Percentiles rank a stretch among this genome's conserved stretches.
phyloP scores from a whole-genome alignment of 768 basidiomycete species.

The Baorangia bicolor region DNA sequence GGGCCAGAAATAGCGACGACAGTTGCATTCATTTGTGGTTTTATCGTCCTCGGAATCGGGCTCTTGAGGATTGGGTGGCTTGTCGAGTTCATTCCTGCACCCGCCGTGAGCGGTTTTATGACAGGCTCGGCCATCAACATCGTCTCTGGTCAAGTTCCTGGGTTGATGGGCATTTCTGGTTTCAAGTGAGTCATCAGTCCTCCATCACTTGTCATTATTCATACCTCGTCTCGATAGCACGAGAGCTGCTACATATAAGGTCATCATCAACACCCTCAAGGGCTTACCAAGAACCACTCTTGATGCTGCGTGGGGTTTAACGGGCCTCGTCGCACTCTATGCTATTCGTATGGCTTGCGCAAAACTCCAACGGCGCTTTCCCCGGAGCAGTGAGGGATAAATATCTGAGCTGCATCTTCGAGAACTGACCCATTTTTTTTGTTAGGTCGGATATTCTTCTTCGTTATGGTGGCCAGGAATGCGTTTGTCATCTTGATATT shows the following conservation, averaged over 20 bases:
- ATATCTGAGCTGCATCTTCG: background rate
- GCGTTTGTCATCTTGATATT: slow-evolving; percentile 88
- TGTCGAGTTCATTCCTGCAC: slow-evolving; percentile 89
- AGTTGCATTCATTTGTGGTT: slow-evolving; percentile 83
- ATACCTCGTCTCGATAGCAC: slow-evolving; percentile 50
- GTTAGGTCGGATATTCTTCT: slow-evolving; percentile 71
- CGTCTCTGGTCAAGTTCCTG: slow-evolving; percentile 83
- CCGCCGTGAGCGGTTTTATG: slow-evolving; percentile 90
- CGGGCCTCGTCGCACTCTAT: slow-evolving; percentile 71
- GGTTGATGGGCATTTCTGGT: slow-evolving; percentile 81
- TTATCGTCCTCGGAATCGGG: slow-evolving; percentile 89
- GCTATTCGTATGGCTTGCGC: slow-evolving; percentile 59
- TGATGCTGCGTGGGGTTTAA: slow-evolving; percentile 90
- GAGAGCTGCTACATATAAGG: slow-evolving; percentile 77
- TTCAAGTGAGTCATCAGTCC: slow-evolving; percentile 63
- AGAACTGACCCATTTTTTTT: background rate
- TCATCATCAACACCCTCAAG: slow-evolving; percentile 93
- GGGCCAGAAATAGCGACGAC: slow-evolving; percentile 79
- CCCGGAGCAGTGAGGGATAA: slow-evolving; percentile 50
- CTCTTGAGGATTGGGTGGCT: slow-evolving; percentile 90
- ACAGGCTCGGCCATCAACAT: slow-evolving; percentile 97
- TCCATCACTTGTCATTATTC: background rate
- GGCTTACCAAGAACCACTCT: slow-evolving; percentile 65
- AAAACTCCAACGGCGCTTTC: slow-evolving; percentile 53
- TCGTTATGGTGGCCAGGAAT: slow-evolving; percentile 72